Base-by-base conservation (phyloP, 2,329 filamentous ascomycete species). In the Apiospora aurea region DNA sequence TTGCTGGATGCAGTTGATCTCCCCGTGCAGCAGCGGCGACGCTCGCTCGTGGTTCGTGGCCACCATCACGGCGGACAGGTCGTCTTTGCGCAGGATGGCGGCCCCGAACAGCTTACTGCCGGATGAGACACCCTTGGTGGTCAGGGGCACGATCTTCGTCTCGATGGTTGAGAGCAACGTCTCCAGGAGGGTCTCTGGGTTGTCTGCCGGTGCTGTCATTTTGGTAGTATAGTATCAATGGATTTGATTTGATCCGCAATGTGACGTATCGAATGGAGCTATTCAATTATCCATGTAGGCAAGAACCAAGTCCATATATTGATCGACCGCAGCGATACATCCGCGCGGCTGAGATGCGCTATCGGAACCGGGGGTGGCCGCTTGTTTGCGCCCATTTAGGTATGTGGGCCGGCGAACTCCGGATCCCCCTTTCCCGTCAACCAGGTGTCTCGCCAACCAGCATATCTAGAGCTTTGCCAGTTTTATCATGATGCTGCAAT, bases 1-100 rank as follows among this genome's bases (percentile, higher is more conserved):
- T 44, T 85, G 80, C 75, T 89, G 87, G 79, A 90, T 89, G 82
- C 88, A 90, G 78, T 89, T 88, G 78, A 90, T 88, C 75, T 90
- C 88, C 73, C 88, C 88, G 78, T 90, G 88, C 11, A 90, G 82
- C 4, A 90, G 82, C 1, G 88, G 88, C 5, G 88, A 89, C 0
- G 77, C 78, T 14, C 83, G 82, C 78, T 90, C 88, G 78, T 89
- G 85, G 81, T 90, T 90, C 66, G 87, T 89, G 13, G 87, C 83
- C 7, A 87, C 84, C 0, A 85, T 87, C 18, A 87, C 78, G 2
- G 85, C 81, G 0, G 75, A 64, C 7, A 89, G 83, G 21, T 76
- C 78, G 2, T 78, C 67, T 0, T 84, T 82, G 10, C 82, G 80
- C 4, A 90, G 81, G 72, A 90, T 86, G 13, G 88, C 87, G 4